Percentiles rank a stretch among this genome's conserved stretches.
phyloP scores from a whole-genome alignment of 345 rosid genomes.

The Bretschneidera sinensis region DNA sequence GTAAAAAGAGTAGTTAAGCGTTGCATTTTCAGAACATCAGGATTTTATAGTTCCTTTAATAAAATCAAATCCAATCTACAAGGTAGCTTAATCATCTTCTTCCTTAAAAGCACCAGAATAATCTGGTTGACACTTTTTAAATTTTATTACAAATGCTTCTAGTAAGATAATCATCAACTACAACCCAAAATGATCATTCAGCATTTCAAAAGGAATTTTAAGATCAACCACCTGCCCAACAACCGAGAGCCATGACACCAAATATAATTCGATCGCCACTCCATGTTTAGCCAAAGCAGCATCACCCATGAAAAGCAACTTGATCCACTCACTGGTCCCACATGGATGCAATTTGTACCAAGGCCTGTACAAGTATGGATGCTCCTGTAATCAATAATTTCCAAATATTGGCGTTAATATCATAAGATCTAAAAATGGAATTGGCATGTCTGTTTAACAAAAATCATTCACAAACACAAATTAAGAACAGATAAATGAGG shows the following conservation, averaged over 20 bases:
- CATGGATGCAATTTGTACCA: constrained; percentile 97
- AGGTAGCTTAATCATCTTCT: no score
- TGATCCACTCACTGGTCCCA: constrained; percentile 81
- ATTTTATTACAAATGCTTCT: background rate
- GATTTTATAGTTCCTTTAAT: no score
- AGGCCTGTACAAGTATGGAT: constrained; percentile 77
- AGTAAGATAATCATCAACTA: no score
- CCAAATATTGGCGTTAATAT: background rate
- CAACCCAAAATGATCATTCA: constrained; percentile 9
- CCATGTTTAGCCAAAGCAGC: constrained; percentile 18
- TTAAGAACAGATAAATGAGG: no score
- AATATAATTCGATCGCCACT: constrained; percentile 35
- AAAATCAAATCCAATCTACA: no score
- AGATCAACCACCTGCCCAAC: constrained; percentile 83
- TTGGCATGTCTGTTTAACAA: background rate
- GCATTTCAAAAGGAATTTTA: constrained; percentile 41
- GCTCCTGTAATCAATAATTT: constrained; percentile 49
- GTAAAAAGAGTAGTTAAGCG: no score
- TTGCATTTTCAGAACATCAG: no score
- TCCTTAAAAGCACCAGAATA: no score
- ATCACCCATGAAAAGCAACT: constrained; percentile 51
- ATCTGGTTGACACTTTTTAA: no score
- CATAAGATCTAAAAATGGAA: no score
- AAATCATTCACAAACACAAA: no score
- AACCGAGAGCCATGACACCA: constrained; percentile 82